phyloP scores from a whole-genome alignment of 169 alveolate genomes.

The Sarcocystis neurona region DNA sequence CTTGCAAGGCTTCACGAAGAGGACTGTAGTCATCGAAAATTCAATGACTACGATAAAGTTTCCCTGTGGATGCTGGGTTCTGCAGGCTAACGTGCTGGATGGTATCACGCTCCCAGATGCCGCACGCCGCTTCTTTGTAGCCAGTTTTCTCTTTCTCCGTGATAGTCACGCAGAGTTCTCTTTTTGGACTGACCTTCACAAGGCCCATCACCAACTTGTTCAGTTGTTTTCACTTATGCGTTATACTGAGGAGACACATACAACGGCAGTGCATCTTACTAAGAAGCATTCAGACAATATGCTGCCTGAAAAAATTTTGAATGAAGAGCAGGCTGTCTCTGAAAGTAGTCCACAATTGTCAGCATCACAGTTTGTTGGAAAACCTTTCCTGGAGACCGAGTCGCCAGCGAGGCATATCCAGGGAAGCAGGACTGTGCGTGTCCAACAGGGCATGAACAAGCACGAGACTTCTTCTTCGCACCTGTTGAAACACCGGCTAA shows the following conservation, averaged over 20 bases:
- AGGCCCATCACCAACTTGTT: too few species aligned
- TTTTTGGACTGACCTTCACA: background rate
- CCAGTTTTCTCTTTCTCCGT: slow-evolving; percentile 1
- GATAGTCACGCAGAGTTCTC: background rate
- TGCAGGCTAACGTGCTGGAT: slow-evolving; percentile 10
- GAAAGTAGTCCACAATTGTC: background rate
- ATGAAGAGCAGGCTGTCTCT: background rate
- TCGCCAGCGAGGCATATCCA: too few species aligned
- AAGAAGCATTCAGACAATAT: background rate
- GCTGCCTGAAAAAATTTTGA: background rate
- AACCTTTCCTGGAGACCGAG: too few species aligned
- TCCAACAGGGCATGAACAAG: too few species aligned
- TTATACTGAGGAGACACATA: background rate
- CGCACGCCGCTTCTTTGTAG: slow-evolving; percentile 5
- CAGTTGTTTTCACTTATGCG: too few species aligned
- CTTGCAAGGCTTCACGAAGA: too few species aligned
- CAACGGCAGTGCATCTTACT: background rate
- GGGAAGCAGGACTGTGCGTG: too few species aligned
- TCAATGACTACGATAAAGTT: too few species aligned
- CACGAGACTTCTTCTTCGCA: too few species aligned
- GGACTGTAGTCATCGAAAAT: too few species aligned
- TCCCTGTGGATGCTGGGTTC: background rate
- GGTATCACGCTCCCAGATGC: background rate
- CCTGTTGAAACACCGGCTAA: too few species aligned
- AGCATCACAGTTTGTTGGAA: background rate